A percentile compares a stretch with the other conserved stretches of the same genome.
phyloP scores from a whole-genome alignment of 106 monocot genomes.

The Dioscorea dumetorum region DNA sequence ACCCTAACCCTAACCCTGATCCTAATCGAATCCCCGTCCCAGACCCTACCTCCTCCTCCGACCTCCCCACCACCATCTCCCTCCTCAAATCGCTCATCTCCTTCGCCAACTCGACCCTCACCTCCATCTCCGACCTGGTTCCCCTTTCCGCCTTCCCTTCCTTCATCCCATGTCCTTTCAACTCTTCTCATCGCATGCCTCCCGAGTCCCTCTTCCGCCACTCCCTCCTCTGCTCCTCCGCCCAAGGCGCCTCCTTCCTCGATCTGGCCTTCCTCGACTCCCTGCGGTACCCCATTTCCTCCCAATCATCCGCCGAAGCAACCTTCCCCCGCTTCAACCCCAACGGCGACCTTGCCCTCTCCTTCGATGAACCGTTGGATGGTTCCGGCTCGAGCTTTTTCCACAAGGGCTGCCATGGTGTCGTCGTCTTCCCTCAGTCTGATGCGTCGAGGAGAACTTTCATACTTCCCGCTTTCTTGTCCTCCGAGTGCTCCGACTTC shows the following conservation, averaged over 20 bases:
- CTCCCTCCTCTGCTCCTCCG: slow-evolving; percentile 35
- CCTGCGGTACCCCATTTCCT: slow-evolving; percentile 17
- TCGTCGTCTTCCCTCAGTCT: slow-evolving; percentile 42
- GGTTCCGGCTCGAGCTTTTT: slow-evolving; percentile 36
- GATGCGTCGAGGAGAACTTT: slow-evolving; percentile 27
- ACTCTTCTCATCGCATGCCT: slow-evolving; percentile 42
- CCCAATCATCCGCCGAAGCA: slow-evolving; percentile 30
- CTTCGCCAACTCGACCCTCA: slow-evolving; percentile 26
- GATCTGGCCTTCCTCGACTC: slow-evolving; percentile 17
- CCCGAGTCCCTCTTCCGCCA: slow-evolving; percentile 54
- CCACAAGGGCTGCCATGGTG: slow-evolving; percentile 78
- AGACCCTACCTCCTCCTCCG: neutral
- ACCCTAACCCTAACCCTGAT: slow-evolving; percentile 5
- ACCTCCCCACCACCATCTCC: slow-evolving; percentile 27
- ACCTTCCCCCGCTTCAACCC: slow-evolving; percentile 15
- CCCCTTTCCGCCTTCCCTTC: neutral
- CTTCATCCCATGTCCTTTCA: slow-evolving; percentile 31
- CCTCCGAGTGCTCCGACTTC: slow-evolving; percentile 59
- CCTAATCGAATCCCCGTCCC: neutral
- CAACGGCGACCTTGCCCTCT: slow-evolving; percentile 55
- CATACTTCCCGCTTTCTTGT: slow-evolving; percentile 49
- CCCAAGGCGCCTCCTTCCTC: slow-evolving; percentile 20
- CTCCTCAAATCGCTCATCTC: slow-evolving; percentile 24
- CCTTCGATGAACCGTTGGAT: slow-evolving; percentile 40
- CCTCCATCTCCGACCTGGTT: slow-evolving; percentile 23